Evolutionary conservation across 1,284 basidiomycete genomes (phyloP).

Genomic region (Malassezia nana): DNA sequence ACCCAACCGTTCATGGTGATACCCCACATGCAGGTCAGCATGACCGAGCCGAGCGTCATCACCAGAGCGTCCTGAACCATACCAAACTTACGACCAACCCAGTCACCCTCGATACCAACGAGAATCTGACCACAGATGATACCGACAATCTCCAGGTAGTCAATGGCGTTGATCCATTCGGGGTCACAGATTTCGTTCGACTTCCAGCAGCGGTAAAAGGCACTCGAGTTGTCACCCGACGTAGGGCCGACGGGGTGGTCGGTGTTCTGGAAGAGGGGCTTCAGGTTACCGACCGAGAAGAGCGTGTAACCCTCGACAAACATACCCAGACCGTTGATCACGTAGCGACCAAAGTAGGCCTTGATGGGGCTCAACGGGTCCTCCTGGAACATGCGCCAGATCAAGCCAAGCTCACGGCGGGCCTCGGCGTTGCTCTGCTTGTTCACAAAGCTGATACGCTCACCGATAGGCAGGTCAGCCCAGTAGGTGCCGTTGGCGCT

Average conservation of each 20-base stretch:
- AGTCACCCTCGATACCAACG: constrained; percentile 56
- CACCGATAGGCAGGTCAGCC: constrained; percentile 46
- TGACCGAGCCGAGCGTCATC: constrained; percentile 52
- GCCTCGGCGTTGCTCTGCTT: constrained; percentile 50
- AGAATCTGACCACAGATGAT: constrained; percentile 55
- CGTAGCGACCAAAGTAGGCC: constrained; percentile 52
- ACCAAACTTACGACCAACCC: constrained; percentile 54
- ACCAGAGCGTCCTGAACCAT: constrained; percentile 50
- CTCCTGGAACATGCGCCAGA: constrained; percentile 53
- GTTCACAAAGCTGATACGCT: constrained; percentile 50
- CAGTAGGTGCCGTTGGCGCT: constrained; percentile 45
- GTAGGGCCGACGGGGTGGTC: neutral
- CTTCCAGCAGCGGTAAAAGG: constrained; percentile 37
- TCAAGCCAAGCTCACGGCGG: constrained; percentile 49
- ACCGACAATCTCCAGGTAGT: constrained; percentile 53
- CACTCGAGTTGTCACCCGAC: constrained; percentile 20
- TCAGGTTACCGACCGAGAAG: constrained; percentile 54
- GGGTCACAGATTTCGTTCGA: constrained; percentile 48
- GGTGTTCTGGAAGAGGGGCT: constrained; percentile 11
- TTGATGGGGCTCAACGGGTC: constrained; percentile 51
- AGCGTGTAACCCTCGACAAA: constrained; percentile 53
- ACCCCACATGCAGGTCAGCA: constrained; percentile 55
- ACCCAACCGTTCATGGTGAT: constrained; percentile 54
- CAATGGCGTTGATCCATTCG: constrained; percentile 51
- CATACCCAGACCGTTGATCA: constrained; percentile 54